Conservation (phyloP, 75 land plant genomes). For the Isoetes taiwanensis region DNA sequence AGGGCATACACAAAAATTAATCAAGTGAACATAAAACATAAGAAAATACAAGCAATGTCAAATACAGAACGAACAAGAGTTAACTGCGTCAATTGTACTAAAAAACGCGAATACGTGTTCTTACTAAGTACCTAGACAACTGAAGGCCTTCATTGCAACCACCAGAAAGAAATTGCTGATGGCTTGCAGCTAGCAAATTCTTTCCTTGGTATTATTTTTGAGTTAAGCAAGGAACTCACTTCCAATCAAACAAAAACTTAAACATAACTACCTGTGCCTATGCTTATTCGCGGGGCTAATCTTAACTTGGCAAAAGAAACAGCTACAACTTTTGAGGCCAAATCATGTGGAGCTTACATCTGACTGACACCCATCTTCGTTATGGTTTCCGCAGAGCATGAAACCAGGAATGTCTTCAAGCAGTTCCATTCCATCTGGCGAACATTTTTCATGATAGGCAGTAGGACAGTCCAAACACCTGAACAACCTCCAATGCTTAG, state of each 20-base stretch:
- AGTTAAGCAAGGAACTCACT: too few species aligned
- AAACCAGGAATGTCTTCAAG: conserved; percentile 17
- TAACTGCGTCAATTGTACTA: background rate
- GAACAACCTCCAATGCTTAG: background rate
- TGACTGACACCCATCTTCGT: background rate
- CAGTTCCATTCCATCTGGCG: conserved; percentile 9
- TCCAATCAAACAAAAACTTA: too few species aligned
- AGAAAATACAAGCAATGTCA: too few species aligned
- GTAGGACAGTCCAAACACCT: conserved; percentile 14
- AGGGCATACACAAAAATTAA: too few species aligned
- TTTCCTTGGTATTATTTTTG: too few species aligned
- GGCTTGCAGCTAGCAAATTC: too few species aligned
- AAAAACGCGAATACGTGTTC: background rate
- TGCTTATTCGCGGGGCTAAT: conserved; percentile 37
- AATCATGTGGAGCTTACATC: background rate
- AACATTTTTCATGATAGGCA: conserved; percentile 11
- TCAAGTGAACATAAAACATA: too few species aligned
- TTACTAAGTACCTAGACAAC: too few species aligned
- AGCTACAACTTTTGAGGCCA: conserved; percentile 9
- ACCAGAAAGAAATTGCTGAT: too few species aligned
- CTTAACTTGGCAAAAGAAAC: conserved; percentile 36
- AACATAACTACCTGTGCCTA: conserved; percentile 27
- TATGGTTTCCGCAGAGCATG: conserved; percentile 17
- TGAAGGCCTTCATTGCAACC: too few species aligned
- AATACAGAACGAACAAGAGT: too few species aligned